Evolutionary conservation across 2,329 filamentous ascomycete species (phyloP).

Genomic region (Berkeleyomyces basicola): DNA sequence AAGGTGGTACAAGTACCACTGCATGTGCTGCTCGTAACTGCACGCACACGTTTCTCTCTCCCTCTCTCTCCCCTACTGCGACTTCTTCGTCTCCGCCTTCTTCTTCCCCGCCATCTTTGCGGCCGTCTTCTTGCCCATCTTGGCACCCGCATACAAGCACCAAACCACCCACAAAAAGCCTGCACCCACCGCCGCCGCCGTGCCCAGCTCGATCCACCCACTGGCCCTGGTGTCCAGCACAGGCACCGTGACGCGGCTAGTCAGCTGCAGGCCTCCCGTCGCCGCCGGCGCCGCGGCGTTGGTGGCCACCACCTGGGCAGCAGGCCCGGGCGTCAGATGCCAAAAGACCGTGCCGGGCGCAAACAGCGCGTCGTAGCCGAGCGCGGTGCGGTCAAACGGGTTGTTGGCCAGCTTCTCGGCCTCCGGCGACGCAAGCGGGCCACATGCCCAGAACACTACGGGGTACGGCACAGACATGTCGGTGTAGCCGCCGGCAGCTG

Average conservation of each 20-base stretch:
- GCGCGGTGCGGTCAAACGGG: slow-evolving; percentile 67
- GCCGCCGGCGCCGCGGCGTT: slow-evolving; percentile 1
- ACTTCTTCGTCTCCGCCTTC: slow-evolving; percentile 13
- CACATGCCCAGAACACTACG: slow-evolving; percentile 79
- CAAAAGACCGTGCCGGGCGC: slow-evolving; percentile 65
- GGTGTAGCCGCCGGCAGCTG: slow-evolving; percentile 37
- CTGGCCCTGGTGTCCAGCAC: slow-evolving; percentile 41
- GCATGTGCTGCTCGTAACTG: no score
- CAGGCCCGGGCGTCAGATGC: slow-evolving; percentile 38
- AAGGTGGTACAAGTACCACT: background rate
- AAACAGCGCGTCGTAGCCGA: slow-evolving; percentile 80
- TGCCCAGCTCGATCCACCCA: slow-evolving; percentile 35
- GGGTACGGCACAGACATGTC: slow-evolving; percentile 57
- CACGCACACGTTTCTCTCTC: background rate
- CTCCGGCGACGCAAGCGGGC: slow-evolving; percentile 31
- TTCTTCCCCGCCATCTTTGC: slow-evolving; percentile 15
- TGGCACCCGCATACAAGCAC: slow-evolving; percentile 31
- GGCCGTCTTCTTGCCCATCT: background rate
- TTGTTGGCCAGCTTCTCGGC: slow-evolving; percentile 54
- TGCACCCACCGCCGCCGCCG: slow-evolving; percentile 38
- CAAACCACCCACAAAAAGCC: slow-evolving; percentile 57
- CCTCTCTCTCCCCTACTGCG: slow-evolving; percentile 1
- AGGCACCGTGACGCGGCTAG: slow-evolving; percentile 43
- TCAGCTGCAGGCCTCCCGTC: slow-evolving; percentile 21
- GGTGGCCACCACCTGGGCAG: background rate